Base-by-base conservation (phyloP, 2,329 filamentous ascomycete genomes). In the Chrysosporium queenslandicum region DNA sequence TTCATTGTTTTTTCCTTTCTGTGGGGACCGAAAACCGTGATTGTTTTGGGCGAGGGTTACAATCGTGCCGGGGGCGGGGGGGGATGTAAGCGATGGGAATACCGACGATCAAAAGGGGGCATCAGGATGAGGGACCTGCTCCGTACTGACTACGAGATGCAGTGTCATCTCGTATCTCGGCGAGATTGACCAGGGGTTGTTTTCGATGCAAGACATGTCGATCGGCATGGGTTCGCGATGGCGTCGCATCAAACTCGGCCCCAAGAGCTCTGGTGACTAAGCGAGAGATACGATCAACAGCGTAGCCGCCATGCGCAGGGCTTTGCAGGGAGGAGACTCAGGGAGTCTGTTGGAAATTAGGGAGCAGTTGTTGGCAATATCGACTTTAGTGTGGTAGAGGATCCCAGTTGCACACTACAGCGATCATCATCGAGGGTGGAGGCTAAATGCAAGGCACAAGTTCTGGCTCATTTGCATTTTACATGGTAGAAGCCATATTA, bases 151-250 rank as follows among this genome's bases (percentile, higher is more conserved):
- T 21, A 5, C 40, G 37, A 42, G 40, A 42, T 9, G 23, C 23
- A 42, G 12, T 25, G 25, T 43, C 14, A n/a, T 42, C 14, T 42
- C 40, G 40, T 42, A 42, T 16, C 40, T 21, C 21, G 18, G 40
- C 40, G 21, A 42, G 40, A 27, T 42, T 23, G 37, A 11, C 18
- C 16, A 40, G 37, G 37, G 37, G 6, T 16, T 12, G 16, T 40
- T 4, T 21, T 40, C 37, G 16, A 45, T 45, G 42, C 25, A 21
- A 32, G 42, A 29, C 21, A 42, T 21, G 42, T 32, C 16, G 42
- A 45, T 45, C 42, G 20, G 25, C 42, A 45, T 45, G 42, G 40
- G 9, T 45, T 14, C 16, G 36, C 30, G n/a, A 45, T 21, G 42
- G 25, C 3, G 25, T 45, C 23, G 23, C 5, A 21, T 40, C 18